phyloP scores from a whole-genome alignment of 2,329 filamentous ascomycete genomes.

The Beauveria bassiana region DNA sequence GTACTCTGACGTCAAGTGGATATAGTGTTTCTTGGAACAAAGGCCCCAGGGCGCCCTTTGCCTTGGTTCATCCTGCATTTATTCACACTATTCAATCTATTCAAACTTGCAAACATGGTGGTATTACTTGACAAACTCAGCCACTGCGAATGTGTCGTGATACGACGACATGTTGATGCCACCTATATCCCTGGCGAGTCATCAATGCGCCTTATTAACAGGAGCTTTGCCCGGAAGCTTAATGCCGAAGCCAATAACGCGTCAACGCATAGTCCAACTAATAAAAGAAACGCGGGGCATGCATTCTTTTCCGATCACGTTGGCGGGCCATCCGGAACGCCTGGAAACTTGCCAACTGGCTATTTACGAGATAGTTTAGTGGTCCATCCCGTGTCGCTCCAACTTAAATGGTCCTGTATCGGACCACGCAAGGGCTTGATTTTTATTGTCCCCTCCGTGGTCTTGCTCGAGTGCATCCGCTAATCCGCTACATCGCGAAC shows the following conservation, averaged over 20 bases:
- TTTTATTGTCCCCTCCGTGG: not conserved
- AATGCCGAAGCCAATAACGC: not conserved
- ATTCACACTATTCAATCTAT: no score
- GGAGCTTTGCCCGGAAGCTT: not conserved
- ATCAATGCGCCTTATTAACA: not conserved
- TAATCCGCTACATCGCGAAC: no score
- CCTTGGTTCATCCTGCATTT: not conserved
- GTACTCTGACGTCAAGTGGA: constrained; percentile 9
- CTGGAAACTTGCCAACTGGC: not conserved
- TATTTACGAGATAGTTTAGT: not conserved
- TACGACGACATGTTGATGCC: not conserved
- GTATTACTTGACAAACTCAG: not conserved
- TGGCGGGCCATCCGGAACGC: constrained; percentile 2
- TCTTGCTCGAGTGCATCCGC: not conserved
- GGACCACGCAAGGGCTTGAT: not conserved
- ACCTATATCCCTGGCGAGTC: not conserved
- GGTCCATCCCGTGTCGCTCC: not conserved
- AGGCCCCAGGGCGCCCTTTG: not conserved
- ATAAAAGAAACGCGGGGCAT: constrained; percentile 6
- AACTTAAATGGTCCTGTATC: not conserved
- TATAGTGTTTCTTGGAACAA: constrained; percentile 2
- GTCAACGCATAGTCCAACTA: not conserved
- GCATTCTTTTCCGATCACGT: constrained; percentile 10
- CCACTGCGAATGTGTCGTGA: not conserved
- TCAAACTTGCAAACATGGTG: not conserved